Conservation (phyloP, 2,329 filamentous ascomycete genomes). For the Aspergillus clavatus region DNA sequence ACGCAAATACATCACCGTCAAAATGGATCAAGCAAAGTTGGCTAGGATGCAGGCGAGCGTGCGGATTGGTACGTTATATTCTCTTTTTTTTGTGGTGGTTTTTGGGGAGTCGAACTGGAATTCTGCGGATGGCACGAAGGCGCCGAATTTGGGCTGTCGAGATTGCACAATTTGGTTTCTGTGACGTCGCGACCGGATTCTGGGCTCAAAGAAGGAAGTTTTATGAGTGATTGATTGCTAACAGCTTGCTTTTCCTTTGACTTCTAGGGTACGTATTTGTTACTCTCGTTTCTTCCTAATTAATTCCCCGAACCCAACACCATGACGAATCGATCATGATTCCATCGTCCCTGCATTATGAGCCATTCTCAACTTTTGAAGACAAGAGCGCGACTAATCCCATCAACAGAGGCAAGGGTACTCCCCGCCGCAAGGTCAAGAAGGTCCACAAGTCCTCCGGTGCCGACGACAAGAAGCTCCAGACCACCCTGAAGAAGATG, state of each 20-base stretch:
- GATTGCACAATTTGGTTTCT: neutral
- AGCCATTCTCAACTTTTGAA: conserved; percentile 7
- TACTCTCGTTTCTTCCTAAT: conserved; percentile 1
- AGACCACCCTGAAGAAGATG: conserved; percentile 95
- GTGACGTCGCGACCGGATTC: neutral
- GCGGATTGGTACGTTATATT: conserved; percentile 62
- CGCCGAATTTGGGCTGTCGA: neutral
- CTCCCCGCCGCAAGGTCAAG: conserved; percentile 96
- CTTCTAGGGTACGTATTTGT: conserved; percentile 9
- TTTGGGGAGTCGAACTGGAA: conserved; percentile 1
- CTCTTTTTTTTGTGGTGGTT: conserved; percentile 5
- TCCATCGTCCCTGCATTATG: neutral
- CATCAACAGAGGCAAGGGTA: conserved; percentile 82
- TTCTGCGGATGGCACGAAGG: neutral
- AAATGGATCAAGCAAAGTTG: conserved; percentile 63
- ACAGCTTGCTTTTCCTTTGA: conserved; percentile 2
- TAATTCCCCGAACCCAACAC: neutral
- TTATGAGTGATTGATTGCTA: neutral
- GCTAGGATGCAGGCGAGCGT: conserved; percentile 62
- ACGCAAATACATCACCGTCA: conserved; percentile 32
- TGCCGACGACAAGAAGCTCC: conserved; percentile 99
- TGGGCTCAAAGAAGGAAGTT: neutral
- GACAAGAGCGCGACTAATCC: conserved; percentile 14
- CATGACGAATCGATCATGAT: neutral
- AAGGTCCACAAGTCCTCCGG: conserved; percentile 88